Evolutionary conservation across 768 basidiomycete species (phyloP).

Genomic region (Rhodotorula taiwanensis): DNA sequence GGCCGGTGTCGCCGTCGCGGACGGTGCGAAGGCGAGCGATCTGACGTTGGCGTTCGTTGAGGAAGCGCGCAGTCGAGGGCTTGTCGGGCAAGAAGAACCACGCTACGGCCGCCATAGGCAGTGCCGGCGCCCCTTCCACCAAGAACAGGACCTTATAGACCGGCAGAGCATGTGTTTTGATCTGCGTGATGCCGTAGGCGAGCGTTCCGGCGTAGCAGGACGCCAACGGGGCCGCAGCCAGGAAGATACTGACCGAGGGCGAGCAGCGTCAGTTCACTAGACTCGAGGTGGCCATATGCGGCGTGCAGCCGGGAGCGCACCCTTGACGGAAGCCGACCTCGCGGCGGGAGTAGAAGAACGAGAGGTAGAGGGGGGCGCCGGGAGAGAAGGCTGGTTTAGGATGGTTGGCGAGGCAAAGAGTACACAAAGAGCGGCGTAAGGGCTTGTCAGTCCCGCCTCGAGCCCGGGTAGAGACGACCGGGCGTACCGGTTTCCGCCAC

Average conservation of each 20-base stretch:
- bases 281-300: background rate
- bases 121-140: conserved; percentile 15
- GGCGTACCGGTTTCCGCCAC: conserved; percentile 12
- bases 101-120: conserved; percentile 1
- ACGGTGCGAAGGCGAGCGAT: background rate
- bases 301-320: background rate
- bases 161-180: conserved; percentile 2
- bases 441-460: too few species aligned
- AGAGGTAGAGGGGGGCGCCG: conserved; percentile 7
- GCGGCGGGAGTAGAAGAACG: conserved; percentile 16
- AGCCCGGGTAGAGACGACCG: too few species aligned
- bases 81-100: conserved; percentile 22
- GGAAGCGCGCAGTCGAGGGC: conserved; percentile 12
- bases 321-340: conserved; percentile 20
- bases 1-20: background rate
- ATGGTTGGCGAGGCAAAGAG: too few species aligned
- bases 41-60: conserved; percentile 10
- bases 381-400: background rate
- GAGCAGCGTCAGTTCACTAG: too few species aligned
- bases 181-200: conserved; percentile 20
- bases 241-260: background rate
- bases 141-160: conserved; percentile 5
- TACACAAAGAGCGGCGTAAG: too few species aligned
- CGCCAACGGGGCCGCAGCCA: conserved; percentile 3
- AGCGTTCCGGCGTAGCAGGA: conserved; percentile 13